Conservation (phyloP, 2,329 filamentous ascomycete genomes). For the Hypoxylon sp. region DNA sequence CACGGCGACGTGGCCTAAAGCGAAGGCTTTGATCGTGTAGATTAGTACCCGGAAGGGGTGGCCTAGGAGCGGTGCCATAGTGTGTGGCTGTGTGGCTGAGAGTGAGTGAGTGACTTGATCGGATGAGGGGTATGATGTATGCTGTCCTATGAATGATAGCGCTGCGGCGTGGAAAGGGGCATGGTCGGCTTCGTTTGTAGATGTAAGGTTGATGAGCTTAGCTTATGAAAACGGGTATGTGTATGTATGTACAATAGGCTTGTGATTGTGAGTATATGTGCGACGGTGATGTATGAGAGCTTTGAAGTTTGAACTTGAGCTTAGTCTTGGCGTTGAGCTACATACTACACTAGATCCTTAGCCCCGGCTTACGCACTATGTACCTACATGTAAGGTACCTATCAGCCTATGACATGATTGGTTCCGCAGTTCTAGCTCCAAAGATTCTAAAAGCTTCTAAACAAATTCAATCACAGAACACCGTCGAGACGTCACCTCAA, state of each 20-base stretch:
- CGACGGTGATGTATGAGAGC: not conserved
- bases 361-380: not conserved
- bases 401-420: constrained; percentile 44
- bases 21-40: constrained; percentile 63
- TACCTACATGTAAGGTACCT: too few species aligned
- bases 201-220: not conserved
- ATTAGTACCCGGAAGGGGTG: constrained; percentile 61
- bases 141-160: not conserved
- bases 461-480: constrained; percentile 18
- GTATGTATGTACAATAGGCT: not conserved
- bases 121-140: constrained; percentile 18
- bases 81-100: not conserved
- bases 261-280: not conserved
- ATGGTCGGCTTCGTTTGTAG: not conserved
- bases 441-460: constrained; percentile 2
- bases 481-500: constrained; percentile 3
- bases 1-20: constrained; percentile 65
- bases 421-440: constrained; percentile 34
- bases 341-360: not conserved
- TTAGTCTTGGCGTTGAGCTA: constrained; percentile 22
- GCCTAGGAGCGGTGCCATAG: constrained; percentile 47
- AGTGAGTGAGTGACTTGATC: too few species aligned
- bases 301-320: not conserved
- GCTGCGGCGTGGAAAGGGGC: not conserved
- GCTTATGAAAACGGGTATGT: not conserved